phyloP scores from a whole-genome alignment of 1,139 yeast species.

The Hanseniaspora gamundiae region DNA sequence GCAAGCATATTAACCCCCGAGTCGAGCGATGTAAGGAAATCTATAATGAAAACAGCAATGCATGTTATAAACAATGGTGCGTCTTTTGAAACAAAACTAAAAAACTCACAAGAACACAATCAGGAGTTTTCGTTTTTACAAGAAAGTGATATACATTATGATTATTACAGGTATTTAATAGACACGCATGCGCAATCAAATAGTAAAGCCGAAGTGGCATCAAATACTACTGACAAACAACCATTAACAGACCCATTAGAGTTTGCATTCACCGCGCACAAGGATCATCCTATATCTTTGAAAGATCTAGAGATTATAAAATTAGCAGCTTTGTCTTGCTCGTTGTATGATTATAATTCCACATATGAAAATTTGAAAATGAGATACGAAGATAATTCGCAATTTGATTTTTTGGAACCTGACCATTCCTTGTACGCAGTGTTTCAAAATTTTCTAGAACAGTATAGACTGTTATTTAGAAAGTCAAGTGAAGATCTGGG shows the following conservation, averaged over 20 bases:
- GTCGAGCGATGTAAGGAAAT: slow-evolving; percentile 28
- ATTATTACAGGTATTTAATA: slow-evolving; percentile 40
- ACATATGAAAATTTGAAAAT: slow-evolving; percentile 28
- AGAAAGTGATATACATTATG: slow-evolving; percentile 41
- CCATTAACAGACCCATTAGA: slow-evolving; percentile 26
- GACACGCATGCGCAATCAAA: slow-evolving; percentile 8
- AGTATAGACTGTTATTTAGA: slow-evolving; percentile 36
- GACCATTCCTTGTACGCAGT: slow-evolving; percentile 49
- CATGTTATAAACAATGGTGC: slow-evolving; percentile 61
- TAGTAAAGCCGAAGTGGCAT: slow-evolving; percentile 5
- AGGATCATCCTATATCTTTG: slow-evolving; percentile 43
- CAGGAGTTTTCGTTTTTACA: slow-evolving; percentile 53
- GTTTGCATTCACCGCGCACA: slow-evolving; percentile 35
- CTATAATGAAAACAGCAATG: slow-evolving; percentile 60
- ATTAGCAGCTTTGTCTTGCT: slow-evolving; percentile 54
- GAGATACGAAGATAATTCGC: slow-evolving; percentile 32
- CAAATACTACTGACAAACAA: slow-evolving; percentile 7
- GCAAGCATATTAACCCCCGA: slow-evolving; percentile 3
- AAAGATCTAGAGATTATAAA: slow-evolving; percentile 61
- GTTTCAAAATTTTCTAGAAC: slow-evolving; percentile 41
- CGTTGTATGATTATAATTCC: slow-evolving; percentile 34
- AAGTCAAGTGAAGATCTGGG: slow-evolving; percentile 17
- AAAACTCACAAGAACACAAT: slow-evolving; percentile 37
- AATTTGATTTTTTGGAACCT: slow-evolving; percentile 56
- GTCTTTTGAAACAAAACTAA: slow-evolving; percentile 44